Evolutionary conservation across 2,329 filamentous ascomycete species (phyloP).

Genomic region (Pestalotiopsis sp.): DNA sequence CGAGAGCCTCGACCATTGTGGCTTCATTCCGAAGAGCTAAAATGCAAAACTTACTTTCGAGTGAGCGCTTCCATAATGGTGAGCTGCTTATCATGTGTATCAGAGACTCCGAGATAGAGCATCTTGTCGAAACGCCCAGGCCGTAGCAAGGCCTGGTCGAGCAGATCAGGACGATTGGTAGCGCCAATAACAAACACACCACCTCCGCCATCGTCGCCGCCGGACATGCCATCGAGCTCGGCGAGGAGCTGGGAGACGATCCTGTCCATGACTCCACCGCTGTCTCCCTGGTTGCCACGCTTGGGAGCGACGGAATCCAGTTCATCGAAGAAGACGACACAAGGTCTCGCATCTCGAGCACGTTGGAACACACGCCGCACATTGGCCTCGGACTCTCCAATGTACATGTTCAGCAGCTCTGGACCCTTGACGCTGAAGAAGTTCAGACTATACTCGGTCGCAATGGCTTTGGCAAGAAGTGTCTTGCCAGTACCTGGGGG

Average conservation of each 20-base stretch:
- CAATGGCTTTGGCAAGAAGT: slow-evolving; percentile 88
- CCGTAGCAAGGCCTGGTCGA: slow-evolving; percentile 86
- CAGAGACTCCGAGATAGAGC: slow-evolving; percentile 94
- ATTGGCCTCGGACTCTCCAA: slow-evolving; percentile 91
- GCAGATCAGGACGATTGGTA: slow-evolving; percentile 89
- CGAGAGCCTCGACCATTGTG: no score
- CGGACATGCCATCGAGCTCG: slow-evolving; percentile 96
- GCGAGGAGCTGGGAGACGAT: slow-evolving; percentile 95
- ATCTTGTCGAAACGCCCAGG: slow-evolving; percentile 97
- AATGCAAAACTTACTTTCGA: slow-evolving; percentile 68
- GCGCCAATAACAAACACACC: slow-evolving; percentile 97
- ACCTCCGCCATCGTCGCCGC: slow-evolving; percentile 77
- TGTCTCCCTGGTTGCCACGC: slow-evolving; percentile 95
- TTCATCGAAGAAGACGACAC: slow-evolving; percentile 93
- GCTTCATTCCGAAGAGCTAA: no score
- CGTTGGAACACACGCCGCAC: slow-evolving; percentile 87
- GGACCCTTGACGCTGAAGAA: slow-evolving; percentile 95
- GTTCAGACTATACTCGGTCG: slow-evolving; percentile 90
- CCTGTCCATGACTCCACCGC: slow-evolving; percentile 96
- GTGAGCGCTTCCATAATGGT: slow-evolving; percentile 94
- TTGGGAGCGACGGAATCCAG: slow-evolving; percentile 93
- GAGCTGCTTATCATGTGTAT: slow-evolving; percentile 94
- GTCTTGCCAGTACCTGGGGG: slow-evolving; percentile 92
- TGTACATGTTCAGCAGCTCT: slow-evolving; percentile 93
- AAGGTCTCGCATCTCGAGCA: slow-evolving; percentile 82